Base-by-base conservation (phyloP, 306 rosid species). In the Vigna angularis region DNA sequence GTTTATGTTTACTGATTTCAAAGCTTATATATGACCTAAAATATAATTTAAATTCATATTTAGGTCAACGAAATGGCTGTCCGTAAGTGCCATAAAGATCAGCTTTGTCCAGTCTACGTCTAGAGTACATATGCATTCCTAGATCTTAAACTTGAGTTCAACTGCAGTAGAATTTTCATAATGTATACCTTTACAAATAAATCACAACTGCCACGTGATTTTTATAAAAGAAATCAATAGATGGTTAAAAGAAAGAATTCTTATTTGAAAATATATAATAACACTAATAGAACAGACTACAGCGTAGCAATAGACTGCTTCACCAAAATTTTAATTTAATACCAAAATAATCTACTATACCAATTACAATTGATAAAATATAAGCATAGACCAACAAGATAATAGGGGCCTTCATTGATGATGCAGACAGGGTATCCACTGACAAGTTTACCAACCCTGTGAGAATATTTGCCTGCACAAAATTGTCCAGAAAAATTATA, bases 371-470 rank as follows among this genome's bases (percentile, higher is more conserved):
- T 69, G 92, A 83, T 56, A 87, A 44, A 70, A 63, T 61, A 67
- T 86, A 87, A 24, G 92, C 81, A 66, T 92, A 92, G 68, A 34
- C 70, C 42, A 85, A 59, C 82, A 92, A 73, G 66, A 90, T 86
- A 74, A 61, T 66, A 32, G 85, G 61, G 65, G 97, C 85, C 2
- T 85, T 77, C 22, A 49, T 48, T 10, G 96, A 56, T 38, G 96
- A 85, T 3, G 77, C 83, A 26, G 82, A 83, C 52, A 90, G 89
- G 72, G 97, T 89, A 76, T 90, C 90, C 70, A 87, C 72, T 47
- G 88, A 86, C 76, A 92, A 74, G 89, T 92, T 92, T 76, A 90
- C 85, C 80, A 90, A 72, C 22, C 97, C 96, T 1, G 97, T 92
- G 75, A 92, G 89, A 55, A 90, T 53, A 77, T 92, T 92, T 61